Evolutionary conservation across 306 rosid genomes (phyloP).

Genomic region (Begonia peltatifolia): DNA sequence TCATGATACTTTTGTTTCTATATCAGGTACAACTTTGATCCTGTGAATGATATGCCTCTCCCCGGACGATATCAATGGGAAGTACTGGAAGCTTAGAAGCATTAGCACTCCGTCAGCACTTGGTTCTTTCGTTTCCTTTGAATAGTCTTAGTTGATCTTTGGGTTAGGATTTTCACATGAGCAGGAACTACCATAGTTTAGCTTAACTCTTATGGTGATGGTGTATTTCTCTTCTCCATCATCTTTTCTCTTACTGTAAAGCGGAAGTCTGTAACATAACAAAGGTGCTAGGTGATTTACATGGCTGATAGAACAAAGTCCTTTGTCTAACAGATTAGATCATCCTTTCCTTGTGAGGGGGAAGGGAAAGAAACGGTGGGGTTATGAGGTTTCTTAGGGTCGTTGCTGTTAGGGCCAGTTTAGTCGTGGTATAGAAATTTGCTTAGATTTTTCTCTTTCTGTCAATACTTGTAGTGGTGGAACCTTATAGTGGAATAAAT

Average conservation of each 20-base stretch:
- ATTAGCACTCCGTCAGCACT: conserved; percentile 34
- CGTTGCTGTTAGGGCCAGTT: conserved; percentile 33
- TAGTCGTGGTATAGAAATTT: conserved; percentile 65
- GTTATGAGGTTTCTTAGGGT: conserved; percentile 27
- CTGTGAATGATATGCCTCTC: conserved; percentile 66
- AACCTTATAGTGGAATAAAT: conserved; percentile 43
- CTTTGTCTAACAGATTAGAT: conserved; percentile 76
- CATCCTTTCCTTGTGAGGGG: conserved; percentile 8
- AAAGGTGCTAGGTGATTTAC: conserved; percentile 22
- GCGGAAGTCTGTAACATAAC: conserved; percentile 34
- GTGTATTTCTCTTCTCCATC: conserved; percentile 83
- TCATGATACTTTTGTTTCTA: conserved; percentile 7
- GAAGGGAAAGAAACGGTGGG: conserved; percentile 28
- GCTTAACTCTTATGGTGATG: conserved; percentile 46
- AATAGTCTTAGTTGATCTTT: conserved; percentile 20
- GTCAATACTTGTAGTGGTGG: conserved; percentile 91
- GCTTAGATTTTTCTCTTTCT: conserved; percentile 31
- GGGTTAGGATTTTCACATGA: conserved; percentile 21
- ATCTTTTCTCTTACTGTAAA: conserved; percentile 78
- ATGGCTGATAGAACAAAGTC: conserved; percentile 47
- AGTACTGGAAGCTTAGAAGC: conserved; percentile 42
- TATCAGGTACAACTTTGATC: conserved; percentile 92
- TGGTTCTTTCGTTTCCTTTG: conserved; percentile 9
- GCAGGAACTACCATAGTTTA: conserved; percentile 43
- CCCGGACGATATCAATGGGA: conserved; percentile 83